phyloP scores from a whole-genome alignment of 306 rosid species.

The Nissolia schottii region DNA sequence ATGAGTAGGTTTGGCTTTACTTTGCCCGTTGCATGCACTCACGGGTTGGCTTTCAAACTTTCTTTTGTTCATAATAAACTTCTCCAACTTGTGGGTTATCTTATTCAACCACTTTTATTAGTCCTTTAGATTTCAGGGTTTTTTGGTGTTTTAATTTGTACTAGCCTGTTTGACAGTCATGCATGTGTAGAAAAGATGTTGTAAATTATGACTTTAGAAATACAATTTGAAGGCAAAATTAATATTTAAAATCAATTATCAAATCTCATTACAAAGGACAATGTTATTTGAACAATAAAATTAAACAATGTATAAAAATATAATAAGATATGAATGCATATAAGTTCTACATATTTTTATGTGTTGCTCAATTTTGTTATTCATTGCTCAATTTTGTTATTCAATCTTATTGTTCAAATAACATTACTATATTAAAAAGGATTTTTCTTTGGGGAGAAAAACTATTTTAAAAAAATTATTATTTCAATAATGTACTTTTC shows the following conservation, averaged over 20 bases:
- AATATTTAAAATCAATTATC: background rate
- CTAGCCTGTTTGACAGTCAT: slow-evolving; percentile 14
- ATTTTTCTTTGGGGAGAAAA: too few relatives aligned
- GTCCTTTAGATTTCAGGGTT: background rate
- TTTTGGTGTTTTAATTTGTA: slow-evolving; percentile 19
- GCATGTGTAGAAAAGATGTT: background rate
- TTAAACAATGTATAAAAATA: too few relatives aligned
- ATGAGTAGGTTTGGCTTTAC: slow-evolving; percentile 15
- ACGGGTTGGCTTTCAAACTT: slow-evolving; percentile 22
- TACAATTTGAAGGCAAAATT: background rate
- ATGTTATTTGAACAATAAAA: too few relatives aligned
- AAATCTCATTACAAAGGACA: background rate
- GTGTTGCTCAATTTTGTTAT: too few relatives aligned
- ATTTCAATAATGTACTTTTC: background rate
- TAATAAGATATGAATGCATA: too few relatives aligned
- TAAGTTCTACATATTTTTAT: too few relatives aligned
- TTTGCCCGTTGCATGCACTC: slow-evolving; percentile 19
- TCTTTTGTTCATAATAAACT: slow-evolving; percentile 12
- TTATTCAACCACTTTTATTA: slow-evolving; percentile 10
- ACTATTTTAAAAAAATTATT: background rate
- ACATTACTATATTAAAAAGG: too few relatives aligned
- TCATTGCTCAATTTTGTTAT: too few relatives aligned
- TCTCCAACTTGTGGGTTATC: slow-evolving; percentile 25
- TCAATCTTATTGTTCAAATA: too few relatives aligned
- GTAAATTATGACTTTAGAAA: too few relatives aligned